Evolutionary conservation across 2,329 filamentous ascomycete species (phyloP).

Genomic region (Verticillium zaregamsianum): DNA sequence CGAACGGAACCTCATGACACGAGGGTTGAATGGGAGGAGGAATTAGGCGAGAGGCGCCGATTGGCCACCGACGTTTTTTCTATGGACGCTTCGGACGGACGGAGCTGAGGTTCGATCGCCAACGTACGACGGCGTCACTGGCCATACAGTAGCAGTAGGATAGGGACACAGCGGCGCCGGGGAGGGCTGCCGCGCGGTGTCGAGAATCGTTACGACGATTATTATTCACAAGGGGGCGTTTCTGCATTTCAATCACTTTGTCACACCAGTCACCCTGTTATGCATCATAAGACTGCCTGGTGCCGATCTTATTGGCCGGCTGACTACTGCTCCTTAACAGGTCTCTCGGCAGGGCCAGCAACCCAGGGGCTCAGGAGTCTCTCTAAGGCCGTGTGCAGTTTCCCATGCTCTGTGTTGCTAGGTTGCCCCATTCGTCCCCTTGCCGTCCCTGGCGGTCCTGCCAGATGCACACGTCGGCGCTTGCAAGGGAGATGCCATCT

Average conservation of each 20-base stretch:
- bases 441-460: too few species aligned
- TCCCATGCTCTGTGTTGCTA: too few species aligned
- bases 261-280: not conserved
- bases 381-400: too few species aligned
- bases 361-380: too few species aligned
- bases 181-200: not conserved
- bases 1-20: not conserved
- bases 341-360: too few species aligned
- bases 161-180: not conserved
- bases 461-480: too few species aligned
- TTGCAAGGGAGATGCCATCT: not conserved
- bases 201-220: not conserved
- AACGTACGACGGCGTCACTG: not conserved
- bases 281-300: not conserved
- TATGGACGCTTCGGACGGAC: not conserved
- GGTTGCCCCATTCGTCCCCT: too few species aligned
- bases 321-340: too few species aligned
- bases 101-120: not conserved
- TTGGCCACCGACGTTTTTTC: not conserved
- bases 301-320: not conserved
- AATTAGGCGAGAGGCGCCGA: not conserved
- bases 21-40: not conserved
- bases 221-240: not conserved
- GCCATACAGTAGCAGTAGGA: not conserved
- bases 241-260: not conserved